Conservation (phyloP, 2,329 filamentous ascomycete genomes). For the Lasiodiplodia hormozganensis region DNA sequence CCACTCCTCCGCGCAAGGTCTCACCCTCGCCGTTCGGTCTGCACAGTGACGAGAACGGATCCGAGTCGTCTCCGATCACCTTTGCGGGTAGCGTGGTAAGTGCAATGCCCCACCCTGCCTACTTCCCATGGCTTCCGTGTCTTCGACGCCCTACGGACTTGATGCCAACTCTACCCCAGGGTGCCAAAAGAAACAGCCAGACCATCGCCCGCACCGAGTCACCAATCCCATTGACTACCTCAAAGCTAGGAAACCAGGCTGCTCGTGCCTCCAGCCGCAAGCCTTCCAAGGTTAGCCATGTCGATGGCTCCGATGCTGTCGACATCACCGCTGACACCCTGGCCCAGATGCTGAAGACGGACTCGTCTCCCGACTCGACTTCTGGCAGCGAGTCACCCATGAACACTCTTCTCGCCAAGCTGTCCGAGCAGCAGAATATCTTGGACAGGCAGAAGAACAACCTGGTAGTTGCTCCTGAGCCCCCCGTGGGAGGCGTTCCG, state of each 20-base stretch:
- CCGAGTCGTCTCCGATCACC: constrained; percentile 45
- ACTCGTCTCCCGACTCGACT: constrained; percentile 12
- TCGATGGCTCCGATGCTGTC: constrained; percentile 44
- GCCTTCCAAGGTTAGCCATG: constrained; percentile 27
- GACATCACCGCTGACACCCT: constrained; percentile 17
- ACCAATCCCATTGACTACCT: constrained; percentile 45
- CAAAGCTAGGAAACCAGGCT: constrained; percentile 41
- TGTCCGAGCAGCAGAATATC: constrained; percentile 66
- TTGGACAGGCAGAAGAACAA: constrained; percentile 21
- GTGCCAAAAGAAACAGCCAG: constrained; percentile 41
- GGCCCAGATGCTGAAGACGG: constrained; percentile 22
- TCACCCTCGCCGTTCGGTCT: constrained; percentile 35
- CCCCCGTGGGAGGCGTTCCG: background rate
- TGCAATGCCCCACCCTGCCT: constrained; percentile 33
- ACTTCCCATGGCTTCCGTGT: constrained; percentile 31
- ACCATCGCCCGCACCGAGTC: constrained; percentile 31
- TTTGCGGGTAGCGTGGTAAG: constrained; percentile 42
- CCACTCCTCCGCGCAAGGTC: constrained; percentile 50
- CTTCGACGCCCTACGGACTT: constrained; percentile 27
- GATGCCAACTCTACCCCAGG: constrained; percentile 36
- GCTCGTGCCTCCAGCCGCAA: constrained; percentile 23
- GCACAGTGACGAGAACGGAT: constrained; percentile 41
- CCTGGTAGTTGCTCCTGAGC: background rate
- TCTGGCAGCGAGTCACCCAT: constrained; percentile 34
- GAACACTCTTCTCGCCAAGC: constrained; percentile 74